Evolutionary conservation across 495 filamentous ascomycete genomes (phyloP), one percentile per base, ranked within the genome.

Genomic region (Xylaria palmicola): DNA sequence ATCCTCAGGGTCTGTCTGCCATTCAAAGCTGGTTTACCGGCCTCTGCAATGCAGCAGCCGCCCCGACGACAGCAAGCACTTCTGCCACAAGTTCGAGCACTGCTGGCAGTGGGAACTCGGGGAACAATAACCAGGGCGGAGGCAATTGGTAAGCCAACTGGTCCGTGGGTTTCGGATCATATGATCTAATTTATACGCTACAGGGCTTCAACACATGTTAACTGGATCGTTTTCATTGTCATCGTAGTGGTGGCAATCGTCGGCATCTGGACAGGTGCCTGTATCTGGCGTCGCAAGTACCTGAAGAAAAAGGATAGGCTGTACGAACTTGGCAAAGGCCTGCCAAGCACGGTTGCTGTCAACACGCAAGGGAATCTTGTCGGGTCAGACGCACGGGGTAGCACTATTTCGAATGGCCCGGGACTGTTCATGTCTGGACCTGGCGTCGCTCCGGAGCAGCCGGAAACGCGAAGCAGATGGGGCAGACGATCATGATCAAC

Each of bases 171-270:
- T 8, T 19, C 12, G 27, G 15, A 44, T 13, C 41, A 17, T 36
- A 20, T 40, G 15, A 15, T 41, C 45, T 54, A 22, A 52, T 48
- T 24, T 19, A 13, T 19, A n/a, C 20, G 2, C 19, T 48, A 2
- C 62, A 85, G 82, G 82, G 58, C 83, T 30, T 72, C 72, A 3
- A 73, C 57, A 2, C 82, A 85, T 66, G 81, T 75, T 65, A 74
- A 79, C 72, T 85, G 80, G 80, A 78, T 85, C n/a, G 76, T 84
- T 53, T 81, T 84, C 70, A 72, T 83, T 30, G 75, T 84, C 50
- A 69, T 84, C 55, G 69, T 85, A 44, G 72, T 82, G 13, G 74
- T 85, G 27, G 79, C 71, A 49, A 78, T 85, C 29, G 65, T 72
- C 20, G 81, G 73, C 43, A 80, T 80, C 56, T 85, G 82, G 82